These are phyloP conservation scores for Verticillium nonalfalfae DNA, from an alignment of 2,329 filamentous ascomycete genomes.

Conservation along the genomic window DNA sequence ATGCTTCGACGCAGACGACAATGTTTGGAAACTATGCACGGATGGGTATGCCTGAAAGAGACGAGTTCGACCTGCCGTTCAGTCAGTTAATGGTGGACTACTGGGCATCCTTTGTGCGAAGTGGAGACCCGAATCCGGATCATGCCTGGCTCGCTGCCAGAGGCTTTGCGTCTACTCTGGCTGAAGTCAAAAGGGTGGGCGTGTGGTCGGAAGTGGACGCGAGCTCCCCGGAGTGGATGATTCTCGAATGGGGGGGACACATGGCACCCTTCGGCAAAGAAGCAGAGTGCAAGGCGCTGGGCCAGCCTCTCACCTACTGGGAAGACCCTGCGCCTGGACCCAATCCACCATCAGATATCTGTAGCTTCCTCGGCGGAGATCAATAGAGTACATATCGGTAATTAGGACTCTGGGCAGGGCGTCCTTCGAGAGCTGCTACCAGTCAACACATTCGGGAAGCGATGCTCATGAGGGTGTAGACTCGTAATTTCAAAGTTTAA, in stretches of 20 bases:
- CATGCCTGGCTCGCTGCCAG: conserved; percentile 20
- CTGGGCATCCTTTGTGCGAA: conserved; percentile 25
- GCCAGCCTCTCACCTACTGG: not conserved
- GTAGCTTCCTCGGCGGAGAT: too few species aligned
- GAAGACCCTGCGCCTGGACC: not conserved
- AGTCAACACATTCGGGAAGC: too few species aligned
- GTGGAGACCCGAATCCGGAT: conserved; percentile 23
- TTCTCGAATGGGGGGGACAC: not conserved
- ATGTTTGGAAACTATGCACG: conserved; percentile 27
- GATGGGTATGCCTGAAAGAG: conserved; percentile 23
- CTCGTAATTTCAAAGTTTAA: too few species aligned
- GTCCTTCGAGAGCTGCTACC: too few species aligned
- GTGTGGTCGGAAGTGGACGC: conserved; percentile 17
- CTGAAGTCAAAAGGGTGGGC: conserved; percentile 17
- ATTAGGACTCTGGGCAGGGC: too few species aligned
- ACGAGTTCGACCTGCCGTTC: conserved; percentile 25
- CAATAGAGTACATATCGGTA: too few species aligned
- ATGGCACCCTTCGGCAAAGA: not conserved
- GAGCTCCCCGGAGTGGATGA: not conserved
- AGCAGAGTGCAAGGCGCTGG: not conserved
- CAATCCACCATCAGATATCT: too few species aligned
- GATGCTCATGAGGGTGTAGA: too few species aligned
- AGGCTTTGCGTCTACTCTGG: conserved; percentile 19
- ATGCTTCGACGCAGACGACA: conserved; percentile 30
- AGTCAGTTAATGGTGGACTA: conserved; percentile 25